A percentile compares a stretch with the other conserved stretches of the same genome.
These are phyloP conservation scores for Dictyostelium capitatum DNA, from an alignment of 78 protist genomes.

Conservation along the genomic window DNA sequence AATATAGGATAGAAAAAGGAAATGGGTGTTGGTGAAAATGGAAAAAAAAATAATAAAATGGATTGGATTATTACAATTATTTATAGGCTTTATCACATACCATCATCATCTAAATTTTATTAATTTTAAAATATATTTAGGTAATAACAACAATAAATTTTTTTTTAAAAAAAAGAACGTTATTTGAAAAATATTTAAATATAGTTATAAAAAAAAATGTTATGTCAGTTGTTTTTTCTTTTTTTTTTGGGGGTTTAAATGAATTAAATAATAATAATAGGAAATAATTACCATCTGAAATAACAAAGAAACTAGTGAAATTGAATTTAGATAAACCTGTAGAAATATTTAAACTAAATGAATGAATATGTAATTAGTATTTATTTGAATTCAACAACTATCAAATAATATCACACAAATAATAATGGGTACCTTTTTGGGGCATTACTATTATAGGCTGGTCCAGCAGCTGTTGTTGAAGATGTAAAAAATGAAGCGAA, in stretches of 20 bases:
- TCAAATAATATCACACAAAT: too few species aligned
- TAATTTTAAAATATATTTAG: not conserved
- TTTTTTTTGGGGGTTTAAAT: too few species aligned
- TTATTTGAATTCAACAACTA: too few species aligned
- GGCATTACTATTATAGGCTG: not conserved
- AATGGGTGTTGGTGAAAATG: not conserved
- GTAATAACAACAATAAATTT: too few species aligned
- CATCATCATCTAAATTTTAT: not conserved
- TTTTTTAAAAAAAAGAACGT: not conserved
- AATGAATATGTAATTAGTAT: not conserved
- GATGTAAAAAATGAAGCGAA: conserved; percentile 7
- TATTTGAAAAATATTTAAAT: not conserved
- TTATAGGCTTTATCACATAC: conserved; percentile 13
- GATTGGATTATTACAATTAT: not conserved
- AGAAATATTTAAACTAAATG: not conserved
- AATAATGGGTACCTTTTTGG: not conserved
- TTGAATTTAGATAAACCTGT: not conserved
- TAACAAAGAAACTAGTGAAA: not conserved
- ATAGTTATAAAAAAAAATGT: not conserved
- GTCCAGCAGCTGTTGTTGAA: not conserved
- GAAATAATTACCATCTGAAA: not conserved
- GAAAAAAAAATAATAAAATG: not conserved
- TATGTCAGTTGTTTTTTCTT: not conserved
- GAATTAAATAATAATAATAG: not conserved
- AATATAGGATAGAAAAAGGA: not conserved